A percentile compares a stretch with the other conserved stretches of the same genome.
Evolutionary conservation across 108 stramenopile genomes (phyloP).

Genomic region (Conticribra guillardii): DNA sequence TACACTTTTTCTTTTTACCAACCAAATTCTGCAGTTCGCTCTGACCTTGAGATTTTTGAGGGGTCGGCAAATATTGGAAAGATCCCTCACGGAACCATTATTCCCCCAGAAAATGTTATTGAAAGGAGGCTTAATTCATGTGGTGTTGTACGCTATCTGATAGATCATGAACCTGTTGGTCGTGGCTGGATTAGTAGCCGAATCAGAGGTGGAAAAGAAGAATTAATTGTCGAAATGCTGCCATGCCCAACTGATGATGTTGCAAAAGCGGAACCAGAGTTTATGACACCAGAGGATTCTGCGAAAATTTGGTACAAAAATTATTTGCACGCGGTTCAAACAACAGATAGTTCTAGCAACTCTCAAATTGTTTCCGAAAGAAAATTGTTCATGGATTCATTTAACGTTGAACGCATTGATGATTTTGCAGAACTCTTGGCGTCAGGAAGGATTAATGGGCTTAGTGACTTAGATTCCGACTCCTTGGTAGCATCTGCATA

Average conservation of each 20-base stretch:
- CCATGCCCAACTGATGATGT: conserved; percentile 35
- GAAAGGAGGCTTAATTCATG: conserved; percentile 89
- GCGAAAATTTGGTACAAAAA: conserved; percentile 64
- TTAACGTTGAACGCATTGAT: conserved; percentile 38
- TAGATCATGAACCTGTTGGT: conserved; percentile 58
- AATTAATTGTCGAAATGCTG: conserved; percentile 70
- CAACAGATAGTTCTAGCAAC: neutral
- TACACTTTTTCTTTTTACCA: too few relatives aligned
- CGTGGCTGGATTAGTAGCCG: conserved; percentile 89
- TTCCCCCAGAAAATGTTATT: conserved; percentile 63
- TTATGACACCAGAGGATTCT: conserved; percentile 63
- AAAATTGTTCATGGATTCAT: conserved; percentile 21
- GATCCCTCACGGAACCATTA: conserved; percentile 65
- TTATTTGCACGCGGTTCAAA: conserved; percentile 22
- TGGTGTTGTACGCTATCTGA: conserved; percentile 86
- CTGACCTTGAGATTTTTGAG: conserved; percentile 85
- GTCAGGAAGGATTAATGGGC: conserved; percentile 47
- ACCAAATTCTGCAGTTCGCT: conserved; percentile 57
- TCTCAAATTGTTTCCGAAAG: neutral
- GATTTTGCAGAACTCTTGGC: conserved; percentile 53
- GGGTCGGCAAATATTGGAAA: conserved; percentile 74
- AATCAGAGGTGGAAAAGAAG: conserved; percentile 90
- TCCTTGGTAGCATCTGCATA: conserved; percentile 51
- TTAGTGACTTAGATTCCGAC: conserved; percentile 63
- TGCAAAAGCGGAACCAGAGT: conserved; percentile 12